A percentile compares a stretch with the other conserved stretches of the same genome.
Conservation (phyloP, 306 rosid species). For the Alnus rubra region DNA sequence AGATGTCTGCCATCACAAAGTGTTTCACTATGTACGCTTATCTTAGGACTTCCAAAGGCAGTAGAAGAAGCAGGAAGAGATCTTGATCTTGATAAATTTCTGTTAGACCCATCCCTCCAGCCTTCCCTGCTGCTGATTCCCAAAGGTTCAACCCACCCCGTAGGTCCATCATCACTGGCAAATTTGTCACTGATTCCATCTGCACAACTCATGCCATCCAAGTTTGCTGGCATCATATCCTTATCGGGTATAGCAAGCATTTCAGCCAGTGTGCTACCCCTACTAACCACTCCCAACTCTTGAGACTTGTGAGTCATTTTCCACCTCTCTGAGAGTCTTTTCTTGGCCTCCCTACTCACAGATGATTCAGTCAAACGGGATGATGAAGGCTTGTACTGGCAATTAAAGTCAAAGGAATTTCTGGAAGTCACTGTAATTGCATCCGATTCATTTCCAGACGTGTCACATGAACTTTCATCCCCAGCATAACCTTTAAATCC, state of each 20-base stretch:
- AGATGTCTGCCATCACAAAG: constrained; percentile 49
- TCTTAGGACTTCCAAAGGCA: constrained; percentile 59
- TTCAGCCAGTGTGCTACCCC: constrained; percentile 89
- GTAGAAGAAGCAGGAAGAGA: constrained; percentile 89
- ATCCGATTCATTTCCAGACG: constrained; percentile 68
- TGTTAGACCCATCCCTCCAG: constrained; percentile 71
- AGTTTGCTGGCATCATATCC: constrained; percentile 38
- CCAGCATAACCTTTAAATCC: constrained; percentile 60
- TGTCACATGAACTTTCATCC: constrained; percentile 63
- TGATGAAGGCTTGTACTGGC: constrained; percentile 48
- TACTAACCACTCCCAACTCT: constrained; percentile 44
- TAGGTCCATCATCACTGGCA: constrained; percentile 42
- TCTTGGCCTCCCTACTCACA: constrained; percentile 85
- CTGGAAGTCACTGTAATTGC: constrained; percentile 42
- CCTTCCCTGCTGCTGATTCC: constrained; percentile 99
- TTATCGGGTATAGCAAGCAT: constrained; percentile 87
- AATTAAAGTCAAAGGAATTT: constrained; percentile 41
- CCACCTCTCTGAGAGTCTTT: constrained; percentile 94
- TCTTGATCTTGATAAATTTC: constrained; percentile 69
- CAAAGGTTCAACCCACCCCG: constrained; percentile 60
- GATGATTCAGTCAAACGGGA: constrained; percentile 64
- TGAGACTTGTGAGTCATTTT: constrained; percentile 65
- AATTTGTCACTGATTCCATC: constrained; percentile 42
- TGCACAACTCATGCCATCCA: constrained; percentile 36
- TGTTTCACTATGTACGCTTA: constrained; percentile 41